These are phyloP conservation scores for Carnegiea gigantea DNA, from an alignment of 179 eudicot genomes.

Conservation along the genomic window DNA sequence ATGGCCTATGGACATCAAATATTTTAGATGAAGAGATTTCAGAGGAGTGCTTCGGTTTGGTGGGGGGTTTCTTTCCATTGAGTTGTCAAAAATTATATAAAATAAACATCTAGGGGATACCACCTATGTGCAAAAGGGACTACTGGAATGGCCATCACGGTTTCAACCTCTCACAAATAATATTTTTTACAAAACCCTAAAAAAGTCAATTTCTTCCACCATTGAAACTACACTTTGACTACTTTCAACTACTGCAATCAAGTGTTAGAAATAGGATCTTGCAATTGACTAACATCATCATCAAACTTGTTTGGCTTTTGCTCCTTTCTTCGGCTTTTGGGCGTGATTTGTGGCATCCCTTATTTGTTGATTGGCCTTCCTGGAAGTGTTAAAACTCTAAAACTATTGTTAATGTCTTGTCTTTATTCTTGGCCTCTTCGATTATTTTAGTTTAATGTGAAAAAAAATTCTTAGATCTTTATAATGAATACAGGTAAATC, in stretches of 20 bases:
- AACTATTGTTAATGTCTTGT: neutral
- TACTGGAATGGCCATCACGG: neutral
- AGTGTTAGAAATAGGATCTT: neutral
- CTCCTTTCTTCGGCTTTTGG: neutral
- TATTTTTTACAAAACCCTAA: neutral
- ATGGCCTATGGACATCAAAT: neutral
- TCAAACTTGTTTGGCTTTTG: neutral
- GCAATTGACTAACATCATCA: neutral
- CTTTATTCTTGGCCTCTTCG: neutral
- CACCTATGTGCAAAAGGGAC: neutral
- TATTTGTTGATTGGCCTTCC: neutral
- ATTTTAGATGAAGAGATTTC: neutral
- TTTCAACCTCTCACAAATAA: neutral
- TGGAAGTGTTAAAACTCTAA: neutral
- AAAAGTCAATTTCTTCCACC: neutral
- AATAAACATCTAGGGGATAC: neutral
- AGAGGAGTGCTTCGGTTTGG: neutral
- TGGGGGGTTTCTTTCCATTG: neutral
- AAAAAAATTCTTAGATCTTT: conserved; percentile 72
- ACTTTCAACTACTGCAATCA: neutral
- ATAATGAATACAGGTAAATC: conserved; percentile 99
- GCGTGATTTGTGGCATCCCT: conserved; percentile 3
- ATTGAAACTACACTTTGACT: neutral
- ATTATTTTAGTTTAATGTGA: conserved; percentile 7
- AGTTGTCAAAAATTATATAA: neutral